Evolutionary conservation across 495 filamentous ascomycete species (phyloP), one percentile per base, ranked within the genome.

Genomic region (Copromyces sp.): DNA sequence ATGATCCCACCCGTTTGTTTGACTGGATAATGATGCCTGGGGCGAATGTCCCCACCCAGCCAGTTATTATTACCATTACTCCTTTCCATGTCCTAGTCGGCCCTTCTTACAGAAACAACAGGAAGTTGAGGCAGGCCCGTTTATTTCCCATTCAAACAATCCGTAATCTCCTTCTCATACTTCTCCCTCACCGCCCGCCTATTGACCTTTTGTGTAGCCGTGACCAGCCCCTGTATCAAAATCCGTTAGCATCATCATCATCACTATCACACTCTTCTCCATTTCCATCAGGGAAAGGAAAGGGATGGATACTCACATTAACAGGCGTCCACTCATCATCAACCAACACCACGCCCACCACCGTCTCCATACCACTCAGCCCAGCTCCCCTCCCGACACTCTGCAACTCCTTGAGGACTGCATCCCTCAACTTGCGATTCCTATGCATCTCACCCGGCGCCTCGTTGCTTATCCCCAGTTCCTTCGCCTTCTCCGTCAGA

Each of bases 321-420:
- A 83, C 81, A 37, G 89, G 89, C 70, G 88, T 90, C 89, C 89
- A 91, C 79, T 91, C 89, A 75, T 90, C 89, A 68, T 90, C 88
- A 1, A 84, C 83, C 39, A 91, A 35, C 71, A 90, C 88, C 32
- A 90, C 86, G 29, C 88, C 88, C 5, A 81, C 81, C 37, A 91
- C 83, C 44, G 87, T 86, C 84, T 91, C 89, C 68, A 90, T 85
- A 3, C 78, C 77, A 9, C 79, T 81, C 35, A 91, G 76, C 16
- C 87, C 86, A 8, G 83, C 86, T 77, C 82, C 84, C 79, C 80
- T 84, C 44, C 83, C 89, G 0, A 80, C 82, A 4, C 40, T 74
- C 72, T 86, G 83, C 76, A 91, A 74, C 73, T 89, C 88, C 78
- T 86, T 87, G 17, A 87, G 80, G 29, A 90, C 88, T 3, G 81